These are phyloP conservation scores for Trichoderma hamatum DNA, from an alignment of 2,329 filamentous ascomycete species.

Conservation along the genomic window DNA sequence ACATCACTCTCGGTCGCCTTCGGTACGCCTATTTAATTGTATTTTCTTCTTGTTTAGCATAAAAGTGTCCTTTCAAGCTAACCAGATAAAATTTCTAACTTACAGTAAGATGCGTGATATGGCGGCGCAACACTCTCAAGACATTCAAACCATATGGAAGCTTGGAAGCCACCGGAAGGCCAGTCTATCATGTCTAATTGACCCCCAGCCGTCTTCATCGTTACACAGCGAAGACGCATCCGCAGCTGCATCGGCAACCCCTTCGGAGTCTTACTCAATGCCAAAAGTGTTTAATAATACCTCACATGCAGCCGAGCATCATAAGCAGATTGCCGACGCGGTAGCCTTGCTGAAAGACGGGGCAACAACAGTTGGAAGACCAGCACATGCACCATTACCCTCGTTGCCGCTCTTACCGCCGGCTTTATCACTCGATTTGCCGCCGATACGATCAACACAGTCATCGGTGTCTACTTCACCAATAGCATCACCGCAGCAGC, in stretches of 20 bases:
- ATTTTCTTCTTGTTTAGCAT: background rate
- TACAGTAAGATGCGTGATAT: constrained; percentile 42
- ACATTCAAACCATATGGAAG: constrained; percentile 41
- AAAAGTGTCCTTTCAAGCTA: background rate
- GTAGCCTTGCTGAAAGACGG: constrained; percentile 24
- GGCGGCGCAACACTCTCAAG: constrained; percentile 40
- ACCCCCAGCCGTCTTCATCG: constrained; percentile 32
- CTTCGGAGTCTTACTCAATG: constrained; percentile 29
- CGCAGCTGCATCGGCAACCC: background rate
- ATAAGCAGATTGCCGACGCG: constrained; percentile 33
- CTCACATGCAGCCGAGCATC: constrained; percentile 30
- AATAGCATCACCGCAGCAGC: background rate
- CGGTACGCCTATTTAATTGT: constrained; percentile 33
- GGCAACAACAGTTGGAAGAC: constrained; percentile 17
- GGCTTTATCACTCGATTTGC: background rate
- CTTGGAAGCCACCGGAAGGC: constrained; percentile 29
- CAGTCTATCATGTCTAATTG: constrained; percentile 26
- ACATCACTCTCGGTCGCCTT: constrained; percentile 40
- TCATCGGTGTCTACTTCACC: background rate
- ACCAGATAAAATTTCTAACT: constrained; percentile 21
- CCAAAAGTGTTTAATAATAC: constrained; percentile 28
- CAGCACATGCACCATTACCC: constrained; percentile 9
- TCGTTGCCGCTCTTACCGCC: constrained; percentile 10
- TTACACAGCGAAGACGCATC: constrained; percentile 32
- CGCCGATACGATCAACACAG: background rate